phyloP scores from a whole-genome alignment of 1,284 basidiomycete species.

The Ceratobasidium sp. region DNA sequence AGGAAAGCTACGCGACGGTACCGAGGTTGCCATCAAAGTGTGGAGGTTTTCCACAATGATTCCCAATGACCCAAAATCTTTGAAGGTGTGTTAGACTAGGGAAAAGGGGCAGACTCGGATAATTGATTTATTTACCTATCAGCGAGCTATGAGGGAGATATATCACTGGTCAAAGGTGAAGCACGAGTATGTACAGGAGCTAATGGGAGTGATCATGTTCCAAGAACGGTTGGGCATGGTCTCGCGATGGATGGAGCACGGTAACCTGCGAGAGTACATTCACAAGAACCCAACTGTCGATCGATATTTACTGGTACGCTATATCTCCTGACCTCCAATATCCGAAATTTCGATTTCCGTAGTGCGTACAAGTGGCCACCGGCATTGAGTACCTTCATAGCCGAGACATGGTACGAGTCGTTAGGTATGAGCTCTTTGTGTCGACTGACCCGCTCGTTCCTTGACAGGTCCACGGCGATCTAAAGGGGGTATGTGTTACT shows the following conservation, averaged over 20 bases:
- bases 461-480: slow-evolving; percentile 5
- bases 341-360: background rate
- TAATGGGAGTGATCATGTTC: background rate
- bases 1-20: background rate
- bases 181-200: background rate
- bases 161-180: too few species aligned
- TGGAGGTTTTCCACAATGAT: background rate
- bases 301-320: background rate
- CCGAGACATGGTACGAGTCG: background rate
- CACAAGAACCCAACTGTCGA: background rate
- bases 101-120: too few species aligned
- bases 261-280: background rate
- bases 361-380: slow-evolving; percentile 2
- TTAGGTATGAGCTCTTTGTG: too few species aligned
- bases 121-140: background rate
- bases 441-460: too few species aligned
- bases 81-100: background rate
- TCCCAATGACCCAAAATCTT: background rate
- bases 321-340: too few species aligned
- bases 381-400: background rate
- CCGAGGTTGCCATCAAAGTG: background rate
- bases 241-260: too few species aligned
- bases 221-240: background rate
- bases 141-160: slow-evolving; percentile 1
- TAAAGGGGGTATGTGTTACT: background rate